Evolutionary conservation across 2,329 filamentous ascomycete genomes (phyloP).

Genomic region (Pseudopithomyces maydicus): DNA sequence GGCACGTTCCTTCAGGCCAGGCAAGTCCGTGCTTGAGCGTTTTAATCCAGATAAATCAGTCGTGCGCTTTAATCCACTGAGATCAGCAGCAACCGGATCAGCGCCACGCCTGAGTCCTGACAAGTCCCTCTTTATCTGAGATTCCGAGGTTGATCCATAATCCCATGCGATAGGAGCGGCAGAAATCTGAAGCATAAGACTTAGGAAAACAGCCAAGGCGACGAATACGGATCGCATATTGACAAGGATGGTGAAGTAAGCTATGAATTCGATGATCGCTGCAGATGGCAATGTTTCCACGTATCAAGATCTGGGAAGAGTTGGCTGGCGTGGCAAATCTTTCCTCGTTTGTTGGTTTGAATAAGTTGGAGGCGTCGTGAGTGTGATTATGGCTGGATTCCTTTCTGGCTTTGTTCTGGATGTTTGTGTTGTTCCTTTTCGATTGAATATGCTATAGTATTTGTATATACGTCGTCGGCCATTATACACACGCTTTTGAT

Average conservation of each 20-base stretch:
- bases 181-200: neutral
- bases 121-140: neutral
- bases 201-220: neutral
- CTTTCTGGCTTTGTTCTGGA: neutral
- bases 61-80: conserved; percentile 2
- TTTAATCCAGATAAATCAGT: conserved; percentile 2
- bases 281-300: neutral
- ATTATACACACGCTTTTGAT: neutral
- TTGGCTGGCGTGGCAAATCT: neutral
- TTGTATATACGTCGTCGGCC: neutral
- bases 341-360: neutral
- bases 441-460: neutral
- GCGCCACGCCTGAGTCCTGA: neutral
- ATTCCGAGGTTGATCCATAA: neutral
- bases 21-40: neutral
- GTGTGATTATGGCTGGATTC: neutral
- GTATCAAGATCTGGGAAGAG: neutral
- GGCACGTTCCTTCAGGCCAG: neutral
- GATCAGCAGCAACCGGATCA: conserved; percentile 2
- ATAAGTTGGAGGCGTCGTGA: conserved; percentile 3
- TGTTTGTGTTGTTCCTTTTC: neutral
- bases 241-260: neutral
- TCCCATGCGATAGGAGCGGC: conserved; percentile 4
- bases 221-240: conserved; percentile 5
- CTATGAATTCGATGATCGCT: neutral